Evolutionary conservation across 1,284 basidiomycete species (phyloP).

Genomic region (Butyriboletus regius): DNA sequence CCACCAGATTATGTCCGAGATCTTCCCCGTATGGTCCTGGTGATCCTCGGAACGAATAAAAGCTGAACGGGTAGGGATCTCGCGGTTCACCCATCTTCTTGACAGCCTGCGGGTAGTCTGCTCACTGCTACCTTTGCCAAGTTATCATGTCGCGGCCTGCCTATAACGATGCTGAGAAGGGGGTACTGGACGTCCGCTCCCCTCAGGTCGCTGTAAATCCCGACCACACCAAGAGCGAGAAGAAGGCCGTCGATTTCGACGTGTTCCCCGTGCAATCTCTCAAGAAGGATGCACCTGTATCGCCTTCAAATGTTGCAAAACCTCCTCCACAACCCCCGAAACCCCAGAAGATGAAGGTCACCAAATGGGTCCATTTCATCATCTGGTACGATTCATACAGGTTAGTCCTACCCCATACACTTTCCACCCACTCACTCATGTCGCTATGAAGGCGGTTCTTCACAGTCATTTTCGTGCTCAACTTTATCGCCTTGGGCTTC

Average conservation of each 20-base stretch:
- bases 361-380: conserved; percentile 51
- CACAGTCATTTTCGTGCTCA: conserved; percentile 49
- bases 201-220: conserved; percentile 21
- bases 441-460: conserved; percentile 53
- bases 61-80: conserved; percentile 2
- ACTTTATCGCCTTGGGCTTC: conserved; percentile 53
- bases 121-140: conserved; percentile 11
- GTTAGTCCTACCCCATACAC: conserved; percentile 26
- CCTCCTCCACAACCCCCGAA: conserved; percentile 26
- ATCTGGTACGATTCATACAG: conserved; percentile 68
- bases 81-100: conserved; percentile 10
- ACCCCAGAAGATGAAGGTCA: conserved; percentile 39
- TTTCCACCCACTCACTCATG: neutral
- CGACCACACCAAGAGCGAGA: conserved; percentile 30
- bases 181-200: conserved; percentile 40
- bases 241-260: conserved; percentile 31
- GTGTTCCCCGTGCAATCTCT: conserved; percentile 31
- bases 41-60: conserved; percentile 20
- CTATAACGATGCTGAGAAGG: conserved; percentile 54
- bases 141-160: conserved; percentile 34
- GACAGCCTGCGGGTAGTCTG: conserved; percentile 14
- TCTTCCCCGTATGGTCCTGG: conserved; percentile 12
- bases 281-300: conserved; percentile 38
- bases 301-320: conserved; percentile 22
- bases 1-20: conserved; percentile 16